Percentiles rank a stretch among this genome's conserved stretches.
Evolutionary conservation across 202 grass and related monocot species (phyloP).

Genomic region (Dendrocalamus latiflorus): DNA sequence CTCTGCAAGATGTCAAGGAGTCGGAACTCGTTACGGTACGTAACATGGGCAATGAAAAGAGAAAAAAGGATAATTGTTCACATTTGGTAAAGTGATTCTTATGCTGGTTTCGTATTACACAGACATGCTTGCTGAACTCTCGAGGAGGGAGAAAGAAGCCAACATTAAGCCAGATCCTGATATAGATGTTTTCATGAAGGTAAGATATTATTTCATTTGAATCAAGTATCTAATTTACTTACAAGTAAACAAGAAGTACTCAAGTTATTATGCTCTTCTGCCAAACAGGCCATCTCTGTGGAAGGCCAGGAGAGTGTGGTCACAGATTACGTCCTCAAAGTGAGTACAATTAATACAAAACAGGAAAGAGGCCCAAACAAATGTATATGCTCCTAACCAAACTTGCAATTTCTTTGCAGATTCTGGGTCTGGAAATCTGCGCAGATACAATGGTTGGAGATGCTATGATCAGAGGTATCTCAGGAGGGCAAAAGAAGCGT

Average conservation of each 20-base stretch:
- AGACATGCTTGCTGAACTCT: slow-evolving; percentile 90
- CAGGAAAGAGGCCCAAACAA: neutral
- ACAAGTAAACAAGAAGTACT: neutral
- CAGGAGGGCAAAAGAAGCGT: slow-evolving; percentile 94
- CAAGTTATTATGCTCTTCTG: slow-evolving; percentile 1
- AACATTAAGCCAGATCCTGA: slow-evolving; percentile 86
- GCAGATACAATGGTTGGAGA: slow-evolving; percentile 96
- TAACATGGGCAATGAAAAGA: neutral
- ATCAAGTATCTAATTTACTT: neutral
- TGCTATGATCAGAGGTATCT: slow-evolving; percentile 90
- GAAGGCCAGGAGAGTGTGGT: slow-evolving; percentile 88
- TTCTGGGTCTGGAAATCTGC: slow-evolving; percentile 86
- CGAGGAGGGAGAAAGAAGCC: slow-evolving; percentile 94
- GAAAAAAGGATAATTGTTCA: neutral
- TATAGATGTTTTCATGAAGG: slow-evolving; percentile 98
- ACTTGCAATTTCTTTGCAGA: slow-evolving; percentile 37
- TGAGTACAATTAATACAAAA: slow-evolving; percentile 25
- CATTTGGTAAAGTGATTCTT: slow-evolving; percentile 2
- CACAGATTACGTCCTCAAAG: slow-evolving; percentile 95
- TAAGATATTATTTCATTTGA: slow-evolving; percentile 19
- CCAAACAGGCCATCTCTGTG: slow-evolving; percentile 75
- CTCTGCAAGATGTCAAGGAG: slow-evolving; percentile 87
- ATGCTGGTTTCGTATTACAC: slow-evolving; percentile 6
- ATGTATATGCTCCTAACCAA: neutral
- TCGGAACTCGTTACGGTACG: slow-evolving; percentile 91